Evolutionary conservation across 208 protist species (phyloP), one percentile per base, ranked within the genome.

Genomic region (Polymyxa betae): DNA sequence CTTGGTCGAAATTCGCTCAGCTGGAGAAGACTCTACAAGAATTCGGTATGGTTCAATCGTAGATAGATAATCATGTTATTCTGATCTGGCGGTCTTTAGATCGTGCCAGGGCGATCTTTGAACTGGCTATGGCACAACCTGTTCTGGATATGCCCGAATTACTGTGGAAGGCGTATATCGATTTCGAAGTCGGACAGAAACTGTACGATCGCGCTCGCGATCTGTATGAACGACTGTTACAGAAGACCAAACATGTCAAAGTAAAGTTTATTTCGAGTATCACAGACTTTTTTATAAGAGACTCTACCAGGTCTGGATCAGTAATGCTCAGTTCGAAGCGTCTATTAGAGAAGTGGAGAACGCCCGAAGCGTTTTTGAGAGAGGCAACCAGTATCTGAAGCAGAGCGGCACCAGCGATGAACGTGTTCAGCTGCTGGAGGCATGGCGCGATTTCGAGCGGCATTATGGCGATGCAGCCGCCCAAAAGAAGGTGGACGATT

Each of bases 81-180:
- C 43, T 88, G 0, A 41, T 24, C 10, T 1, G 35, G 38, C 66
- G 91, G 90, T 41, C 95, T 96, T 0, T 92, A 96, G 93, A 97
- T 35, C 89, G 96, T 35, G 91, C 94, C 0, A 90, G 96, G 41
- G 92, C 91, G 10, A 94, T 98, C 46, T 97, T 92, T 91, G 95
- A 96, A 45, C 92, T 98, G n/a, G 96, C 94, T 0, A 82, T 96
- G 0, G 45, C 68, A 20, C 96, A 97, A 92, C 93, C 94, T 0
- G 52, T 91, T 0, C 92, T 97, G 5, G 96, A 98, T 89, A 96
- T 96, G 94, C 96, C 96, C 10, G 96, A 97, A 91, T 29, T 96
- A 0, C 78, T 97, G 24, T 97, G 96, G 96, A 96, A 97, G 89
- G 92, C 93, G 29, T 97, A 95, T 91, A 97, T 97, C 77, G 95